These are phyloP conservation scores for Trypanosoma lewisi DNA, from an alignment of 208 protist species.

Conservation along the genomic window DNA sequence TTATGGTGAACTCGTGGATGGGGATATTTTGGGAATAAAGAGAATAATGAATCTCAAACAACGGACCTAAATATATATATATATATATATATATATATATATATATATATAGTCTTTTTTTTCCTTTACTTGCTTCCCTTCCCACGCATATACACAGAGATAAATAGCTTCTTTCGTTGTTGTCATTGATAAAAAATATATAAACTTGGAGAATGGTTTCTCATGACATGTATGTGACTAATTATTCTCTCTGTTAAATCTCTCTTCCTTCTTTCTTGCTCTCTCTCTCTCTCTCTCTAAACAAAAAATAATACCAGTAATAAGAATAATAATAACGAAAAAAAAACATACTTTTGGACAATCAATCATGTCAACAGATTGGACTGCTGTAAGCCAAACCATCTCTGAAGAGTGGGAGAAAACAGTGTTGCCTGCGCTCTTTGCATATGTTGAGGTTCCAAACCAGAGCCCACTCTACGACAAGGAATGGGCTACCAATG, in stretches of 20 bases:
- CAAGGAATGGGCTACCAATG: constrained; percentile 81
- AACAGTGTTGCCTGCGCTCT: constrained; percentile 72
- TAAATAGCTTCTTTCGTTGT: no score
- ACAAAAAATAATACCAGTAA: constrained; percentile 6
- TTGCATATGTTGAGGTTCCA: constrained; percentile 90
- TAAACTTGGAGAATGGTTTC: no score
- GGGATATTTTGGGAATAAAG: constrained; percentile 21
- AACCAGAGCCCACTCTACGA: constrained; percentile 94
- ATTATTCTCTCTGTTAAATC: no score
- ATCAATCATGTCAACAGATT: constrained; percentile 31
- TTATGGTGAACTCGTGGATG: constrained; percentile 13
- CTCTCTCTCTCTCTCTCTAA: no score
- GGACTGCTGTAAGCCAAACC: constrained; percentile 42
- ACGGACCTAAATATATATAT: constrained; percentile 2
- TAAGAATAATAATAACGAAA: constrained; percentile 4
- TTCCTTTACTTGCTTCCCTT: no score
- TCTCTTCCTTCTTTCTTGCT: neutral
- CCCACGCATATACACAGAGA: no score
- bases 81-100: constrained; percentile 1
- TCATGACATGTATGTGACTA: no score
- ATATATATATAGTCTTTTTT: no score
- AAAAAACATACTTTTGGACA: neutral
- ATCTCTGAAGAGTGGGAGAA: constrained; percentile 85
- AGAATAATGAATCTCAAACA: neutral
- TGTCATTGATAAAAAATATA: no score